phyloP scores from a whole-genome alignment of 805 yeast species.

The Pichia membranifaciens region DNA sequence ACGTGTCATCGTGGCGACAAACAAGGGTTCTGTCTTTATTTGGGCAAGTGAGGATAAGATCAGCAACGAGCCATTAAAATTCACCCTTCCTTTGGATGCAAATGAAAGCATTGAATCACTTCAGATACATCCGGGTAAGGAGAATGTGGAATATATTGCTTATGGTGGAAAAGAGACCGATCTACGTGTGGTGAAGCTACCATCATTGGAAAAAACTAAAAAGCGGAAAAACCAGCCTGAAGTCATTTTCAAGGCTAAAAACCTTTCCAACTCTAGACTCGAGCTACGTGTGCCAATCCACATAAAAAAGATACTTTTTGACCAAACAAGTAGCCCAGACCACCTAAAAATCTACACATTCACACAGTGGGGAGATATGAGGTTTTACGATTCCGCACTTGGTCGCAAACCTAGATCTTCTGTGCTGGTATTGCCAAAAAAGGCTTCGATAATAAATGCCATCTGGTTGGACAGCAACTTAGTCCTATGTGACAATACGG shows the following conservation, averaged over 20 bases:
- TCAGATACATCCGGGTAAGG: slow-evolving; percentile 11
- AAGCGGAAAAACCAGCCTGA: slow-evolving; percentile 16
- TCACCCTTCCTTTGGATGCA: slow-evolving; percentile 25
- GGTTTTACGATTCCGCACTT: slow-evolving; percentile 63
- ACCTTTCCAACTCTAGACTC: slow-evolving; percentile 73
- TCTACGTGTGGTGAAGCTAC: slow-evolving; percentile 42
- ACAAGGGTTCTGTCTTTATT: slow-evolving; percentile 15
- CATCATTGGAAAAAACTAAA: slow-evolving; percentile 8
- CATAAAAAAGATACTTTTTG: slow-evolving; percentile 54
- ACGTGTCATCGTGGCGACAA: slow-evolving; percentile 8
- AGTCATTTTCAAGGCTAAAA: slow-evolving; percentile 62
- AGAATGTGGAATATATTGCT: slow-evolving; percentile 54
- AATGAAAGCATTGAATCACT: slow-evolving; percentile 30
- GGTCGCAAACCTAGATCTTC: slow-evolving; percentile 64
- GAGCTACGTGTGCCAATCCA: slow-evolving; percentile 81
- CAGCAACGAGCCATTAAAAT: slow-evolving; percentile 24
- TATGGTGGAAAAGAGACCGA: slow-evolving; percentile 85
- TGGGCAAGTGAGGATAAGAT: slow-evolving; percentile 14
- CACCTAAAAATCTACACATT: slow-evolving; percentile 54
- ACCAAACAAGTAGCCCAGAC: slow-evolving; percentile 30
- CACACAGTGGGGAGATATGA: slow-evolving; percentile 70
- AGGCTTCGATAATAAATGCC: slow-evolving; percentile 18
- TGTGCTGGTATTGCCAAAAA: slow-evolving; percentile 30
- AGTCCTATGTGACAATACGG: slow-evolving; percentile 68
- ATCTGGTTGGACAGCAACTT: slow-evolving; percentile 36